Base-by-base conservation (phyloP, 345 rosid species). In the Physaria fendleri region DNA sequence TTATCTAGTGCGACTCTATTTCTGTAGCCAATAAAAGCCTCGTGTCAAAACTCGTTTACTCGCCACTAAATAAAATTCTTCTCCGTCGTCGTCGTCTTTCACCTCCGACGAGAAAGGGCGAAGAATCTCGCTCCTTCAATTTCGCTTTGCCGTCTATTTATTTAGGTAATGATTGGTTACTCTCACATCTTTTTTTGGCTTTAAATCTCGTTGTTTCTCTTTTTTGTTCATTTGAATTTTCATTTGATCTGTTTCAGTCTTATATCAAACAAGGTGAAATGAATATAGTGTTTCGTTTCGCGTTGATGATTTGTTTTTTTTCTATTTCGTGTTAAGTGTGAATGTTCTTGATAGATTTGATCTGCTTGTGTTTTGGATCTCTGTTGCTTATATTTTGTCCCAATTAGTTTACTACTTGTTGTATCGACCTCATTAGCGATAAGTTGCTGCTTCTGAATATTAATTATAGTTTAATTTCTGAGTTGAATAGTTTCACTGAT, bases 41-140 rank as follows among this genome's bases (percentile, higher is more conserved):
- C 27, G 47, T 42, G 25, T 21, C 8, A 20, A 69, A 20, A 64
- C 59, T 56, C 69, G 55, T 63, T 71, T 57, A 72, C 16, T 63
- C 65, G 28, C 68, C 74, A 30, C 73, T 33, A 22, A 46, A 5
- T 10, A 22, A 14, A 28, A 32, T 24, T 49, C 55, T 64, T 50
- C 32, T 25, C 33, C 5, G 34, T 43, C 22, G 38, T 20, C 59
- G 44, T 56, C 54, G 34, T 66, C 59, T 34, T 66, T 65, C 64
- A 50, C 20, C 68, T 72, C 74, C 27, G 32, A 62, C 56, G 66
- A 65, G 12, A 51, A 75, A 71, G 69, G 82, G 69, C 73, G 71
- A 70, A 64, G 72, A 60, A 21, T 66, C 53, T 34, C 48, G 18
- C 61, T 67, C 76, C 74, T 47, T 42, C 25, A 20, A 22, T 44